Base-by-base conservation (phyloP, 2,329 filamentous ascomycete genomes). In the Penicillium thymicola region DNA sequence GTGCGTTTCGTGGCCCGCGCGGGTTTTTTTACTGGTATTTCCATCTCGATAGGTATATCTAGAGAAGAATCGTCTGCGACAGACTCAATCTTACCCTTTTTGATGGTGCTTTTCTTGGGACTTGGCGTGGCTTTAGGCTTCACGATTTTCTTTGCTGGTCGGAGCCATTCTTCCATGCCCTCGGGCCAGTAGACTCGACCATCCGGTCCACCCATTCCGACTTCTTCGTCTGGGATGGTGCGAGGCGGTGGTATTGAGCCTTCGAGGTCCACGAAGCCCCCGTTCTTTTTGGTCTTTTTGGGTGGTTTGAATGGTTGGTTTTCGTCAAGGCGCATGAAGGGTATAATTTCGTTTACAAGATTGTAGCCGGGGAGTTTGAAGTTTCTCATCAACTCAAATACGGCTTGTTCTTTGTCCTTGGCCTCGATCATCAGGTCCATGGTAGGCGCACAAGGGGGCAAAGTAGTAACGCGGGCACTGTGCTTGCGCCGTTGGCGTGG, bases 371-470 rank as follows among this genome's bases (percentile, higher is more conserved):
- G 90, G 0, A 97, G 79, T 66, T 88, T 92, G 72, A 92, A 96
- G 0, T 81, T 92, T 23, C 89, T 83, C 92, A 97, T 97, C 18
- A 97, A 81, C 62, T 96, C 91, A 66, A 97, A 96, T 0, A 97
- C 91, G 0, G 93, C 92, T 73, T 97, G 93, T 71, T 97, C 93
- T 74, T 97, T 97, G 70, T 97, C 93, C 72, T 97, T 97, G 46
- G 93, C 93, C 76, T 97, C 93, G 58, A 97, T 97, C 93, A 97
- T 97, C n/a, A 97, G 79, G 69, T 97, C 93, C 88, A 95, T 94
- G 32, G 89, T 86, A 1, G 84, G 78, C 4, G 86, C 81, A 66
- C 93, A 97, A 0, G 93, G 92, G 0, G 93, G 93, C 0, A 97
- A 75, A 0, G 86, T 89, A 62, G 82, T 81, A 2, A 96, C 91